A percentile compares a stretch with the other conserved stretches of the same genome.
Evolutionary conservation across 2,329 filamentous ascomycete species (phyloP).

Genomic region (Cryphonectria parasitica): DNA sequence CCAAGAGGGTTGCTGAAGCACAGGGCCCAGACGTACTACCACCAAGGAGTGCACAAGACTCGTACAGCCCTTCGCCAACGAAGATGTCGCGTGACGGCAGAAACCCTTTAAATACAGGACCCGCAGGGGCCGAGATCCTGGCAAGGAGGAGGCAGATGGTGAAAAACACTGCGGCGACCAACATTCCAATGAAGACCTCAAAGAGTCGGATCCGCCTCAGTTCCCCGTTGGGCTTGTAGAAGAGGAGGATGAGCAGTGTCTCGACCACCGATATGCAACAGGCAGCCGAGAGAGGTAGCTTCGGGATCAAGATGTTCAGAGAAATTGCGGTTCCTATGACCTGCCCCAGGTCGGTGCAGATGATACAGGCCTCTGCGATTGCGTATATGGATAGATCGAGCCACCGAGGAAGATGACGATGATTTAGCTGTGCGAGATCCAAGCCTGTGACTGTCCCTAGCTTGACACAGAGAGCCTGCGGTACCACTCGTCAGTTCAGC

Average conservation of each 20-base stretch:
- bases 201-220: constrained; percentile 62
- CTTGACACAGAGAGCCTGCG: constrained; percentile 65
- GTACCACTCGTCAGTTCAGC: background rate
- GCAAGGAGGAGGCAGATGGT: constrained; percentile 68
- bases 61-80: constrained; percentile 59
- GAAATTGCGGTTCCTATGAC: constrained; percentile 72
- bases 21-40: constrained; percentile 47
- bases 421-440: constrained; percentile 66
- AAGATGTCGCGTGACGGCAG: constrained; percentile 62
- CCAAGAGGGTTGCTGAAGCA: background rate
- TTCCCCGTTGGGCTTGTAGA: constrained; percentile 61
- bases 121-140: constrained; percentile 55
- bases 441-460: constrained; percentile 69
- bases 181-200: constrained; percentile 61
- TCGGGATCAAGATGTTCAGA: constrained; percentile 63
- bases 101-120: constrained; percentile 65
- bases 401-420: constrained; percentile 65
- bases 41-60: constrained; percentile 73
- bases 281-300: constrained; percentile 65
- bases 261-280: constrained; percentile 69
- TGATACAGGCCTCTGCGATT: constrained; percentile 66
- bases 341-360: constrained; percentile 68
- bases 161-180: constrained; percentile 66
- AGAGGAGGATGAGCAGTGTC: constrained; percentile 67
- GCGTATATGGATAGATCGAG: constrained; percentile 62